Conservation (phyloP, 352 stramenopile species). For the Globisporangium heterothallicum region DNA sequence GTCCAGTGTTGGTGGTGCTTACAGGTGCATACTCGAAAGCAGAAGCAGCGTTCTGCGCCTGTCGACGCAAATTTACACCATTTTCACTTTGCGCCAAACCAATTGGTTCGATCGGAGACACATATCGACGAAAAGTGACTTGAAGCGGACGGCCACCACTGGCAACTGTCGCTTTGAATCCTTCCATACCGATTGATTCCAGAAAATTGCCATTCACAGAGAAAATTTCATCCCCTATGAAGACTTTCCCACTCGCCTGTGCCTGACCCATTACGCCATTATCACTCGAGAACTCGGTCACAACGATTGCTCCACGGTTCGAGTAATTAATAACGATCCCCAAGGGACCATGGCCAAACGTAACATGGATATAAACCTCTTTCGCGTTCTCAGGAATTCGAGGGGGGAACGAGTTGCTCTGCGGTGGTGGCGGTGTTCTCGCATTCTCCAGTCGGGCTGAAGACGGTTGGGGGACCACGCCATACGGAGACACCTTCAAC, state of each 20-base stretch:
- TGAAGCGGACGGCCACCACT: slow-evolving; percentile 52
- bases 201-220: slow-evolving; percentile 66
- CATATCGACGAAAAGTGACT: slow-evolving; percentile 59
- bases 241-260: slow-evolving; percentile 60
- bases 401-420: background rate
- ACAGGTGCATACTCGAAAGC: slow-evolving; percentile 10
- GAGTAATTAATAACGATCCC: slow-evolving; percentile 86
- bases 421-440: background rate
- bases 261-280: slow-evolving; percentile 67
- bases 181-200: slow-evolving; percentile 72
- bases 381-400: slow-evolving; percentile 6
- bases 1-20: background rate
- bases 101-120: slow-evolving; percentile 7
- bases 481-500: slow-evolving; percentile 6
- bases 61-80: slow-evolving; percentile 7
- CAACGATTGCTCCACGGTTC: slow-evolving; percentile 55
- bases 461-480: background rate
- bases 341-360: slow-evolving; percentile 64
- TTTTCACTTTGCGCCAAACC: slow-evolving; percentile 2
- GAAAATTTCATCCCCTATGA: slow-evolving; percentile 72
- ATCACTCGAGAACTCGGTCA: slow-evolving; percentile 79
- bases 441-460: background rate
- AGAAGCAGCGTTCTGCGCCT: slow-evolving; percentile 6
- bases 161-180: slow-evolving; percentile 67
- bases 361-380: slow-evolving; percentile 51